These are phyloP conservation scores for Achlya hypogyna DNA, from an alignment of 352 stramenopile species.

Conservation along the genomic window DNA sequence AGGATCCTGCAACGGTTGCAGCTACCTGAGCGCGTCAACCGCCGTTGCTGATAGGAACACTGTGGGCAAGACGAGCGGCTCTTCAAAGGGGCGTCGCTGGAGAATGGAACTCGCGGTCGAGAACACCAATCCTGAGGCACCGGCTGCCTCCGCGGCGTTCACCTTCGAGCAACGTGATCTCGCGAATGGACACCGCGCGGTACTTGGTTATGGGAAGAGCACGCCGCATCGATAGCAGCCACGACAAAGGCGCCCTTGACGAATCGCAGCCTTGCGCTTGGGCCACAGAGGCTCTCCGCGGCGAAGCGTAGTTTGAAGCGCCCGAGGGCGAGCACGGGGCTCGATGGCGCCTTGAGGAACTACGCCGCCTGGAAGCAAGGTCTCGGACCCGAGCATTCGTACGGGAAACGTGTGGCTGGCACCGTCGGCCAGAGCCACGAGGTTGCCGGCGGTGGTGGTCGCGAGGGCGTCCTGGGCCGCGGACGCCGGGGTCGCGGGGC, in stretches of 20 bases:
- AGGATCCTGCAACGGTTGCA: not conserved
- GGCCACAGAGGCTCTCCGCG: not conserved
- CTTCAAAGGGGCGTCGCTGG: not conserved
- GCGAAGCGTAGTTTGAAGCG: not conserved
- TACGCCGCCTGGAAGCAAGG: slow-evolving; percentile 6
- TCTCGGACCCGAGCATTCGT: not conserved
- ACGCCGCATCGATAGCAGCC: not conserved
- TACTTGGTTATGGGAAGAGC: not conserved
- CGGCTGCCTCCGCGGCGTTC: not conserved
- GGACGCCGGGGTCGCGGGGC: slow-evolving; percentile 17
- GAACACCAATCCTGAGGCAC: not conserved
- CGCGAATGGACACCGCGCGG: not conserved
- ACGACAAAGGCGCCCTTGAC: not conserved
- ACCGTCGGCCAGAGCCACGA: not conserved
- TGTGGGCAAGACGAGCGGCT: not conserved
- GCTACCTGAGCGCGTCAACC: slow-evolving; percentile 42
- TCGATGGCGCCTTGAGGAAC: not conserved
- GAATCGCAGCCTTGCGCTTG: not conserved
- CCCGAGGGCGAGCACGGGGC: not conserved
- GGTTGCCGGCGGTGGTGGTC: not conserved
- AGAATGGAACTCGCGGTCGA: not conserved
- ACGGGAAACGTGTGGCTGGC: not conserved
- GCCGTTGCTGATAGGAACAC: not conserved
- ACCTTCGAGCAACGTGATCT: not conserved
- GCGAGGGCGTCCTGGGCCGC: not conserved